Percentiles rank a stretch among this genome's conserved stretches.
Conservation (phyloP, 1,284 basidiomycete species). For the Gomphus bonarii region DNA sequence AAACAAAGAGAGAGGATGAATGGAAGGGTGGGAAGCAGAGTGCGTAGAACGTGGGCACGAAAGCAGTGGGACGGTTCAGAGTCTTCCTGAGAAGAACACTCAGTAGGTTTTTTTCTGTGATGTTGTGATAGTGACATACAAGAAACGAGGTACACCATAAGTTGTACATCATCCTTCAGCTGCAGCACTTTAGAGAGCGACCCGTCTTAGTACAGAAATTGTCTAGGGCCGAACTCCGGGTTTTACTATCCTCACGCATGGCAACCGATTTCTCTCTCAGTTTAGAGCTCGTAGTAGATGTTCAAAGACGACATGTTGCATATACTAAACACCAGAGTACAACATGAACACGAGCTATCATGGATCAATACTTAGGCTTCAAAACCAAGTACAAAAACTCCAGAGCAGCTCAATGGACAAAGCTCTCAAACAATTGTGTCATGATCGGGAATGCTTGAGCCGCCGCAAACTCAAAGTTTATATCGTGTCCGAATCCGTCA, state of each 20-base stretch:
- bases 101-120: not conserved
- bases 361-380: too few relatives aligned
- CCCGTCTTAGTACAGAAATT: too few relatives aligned
- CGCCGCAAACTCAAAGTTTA: constrained; percentile 7
- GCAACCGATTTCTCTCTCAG: too few relatives aligned
- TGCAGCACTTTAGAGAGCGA: not conserved
- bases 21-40: not conserved
- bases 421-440: not conserved
- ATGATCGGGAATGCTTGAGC: not conserved
- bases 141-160: not conserved
- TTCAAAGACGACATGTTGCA: too few relatives aligned
- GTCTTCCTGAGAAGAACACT: not conserved
- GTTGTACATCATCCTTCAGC: not conserved
- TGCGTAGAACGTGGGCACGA: constrained; percentile 1
- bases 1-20: not conserved
- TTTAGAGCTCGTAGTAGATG: too few relatives aligned
- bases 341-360: too few relatives aligned
- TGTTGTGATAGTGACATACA: not conserved
- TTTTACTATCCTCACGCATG: too few relatives aligned
- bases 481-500: constrained; percentile 2
- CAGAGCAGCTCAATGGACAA: not conserved
- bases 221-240: too few relatives aligned
- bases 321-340: too few relatives aligned
- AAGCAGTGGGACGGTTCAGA: constrained; percentile 5
- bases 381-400: too few relatives aligned